These are phyloP conservation scores for Ehretia macrophylla DNA, from an alignment of 257 asterid genomes.

Conservation along the genomic window DNA sequence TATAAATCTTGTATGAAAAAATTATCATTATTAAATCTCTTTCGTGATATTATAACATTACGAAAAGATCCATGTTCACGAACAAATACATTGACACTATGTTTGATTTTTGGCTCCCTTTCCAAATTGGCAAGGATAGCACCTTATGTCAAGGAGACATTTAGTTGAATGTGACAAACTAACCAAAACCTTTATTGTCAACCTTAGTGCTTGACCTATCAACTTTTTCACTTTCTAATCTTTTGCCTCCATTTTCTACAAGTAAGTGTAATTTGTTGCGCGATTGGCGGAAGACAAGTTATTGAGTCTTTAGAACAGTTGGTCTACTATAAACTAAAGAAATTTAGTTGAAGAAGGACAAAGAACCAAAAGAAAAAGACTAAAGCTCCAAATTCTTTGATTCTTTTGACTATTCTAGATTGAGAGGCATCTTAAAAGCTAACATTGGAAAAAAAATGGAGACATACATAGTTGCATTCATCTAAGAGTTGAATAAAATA, in stretches of 20 bases:
- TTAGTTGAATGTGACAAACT: background rate
- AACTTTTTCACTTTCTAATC: conserved; percentile 20
- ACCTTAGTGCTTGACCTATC: conserved; percentile 40
- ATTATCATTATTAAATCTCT: too few relatives aligned
- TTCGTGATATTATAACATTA: too few relatives aligned
- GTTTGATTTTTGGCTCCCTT: too few relatives aligned
- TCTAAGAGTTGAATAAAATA: too few relatives aligned
- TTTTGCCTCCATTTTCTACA: conserved; percentile 13
- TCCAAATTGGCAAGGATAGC: too few relatives aligned
- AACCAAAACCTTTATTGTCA: background rate
- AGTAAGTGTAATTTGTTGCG: conserved; percentile 38
- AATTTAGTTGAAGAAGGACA: background rate
- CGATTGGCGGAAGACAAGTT: conserved; percentile 36
- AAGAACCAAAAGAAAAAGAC: background rate
- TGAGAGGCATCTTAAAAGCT: too few relatives aligned
- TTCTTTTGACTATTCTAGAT: conserved; percentile 3
- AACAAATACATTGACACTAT: too few relatives aligned
- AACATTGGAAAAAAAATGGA: too few relatives aligned
- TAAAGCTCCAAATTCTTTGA: background rate
- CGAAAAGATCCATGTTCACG: too few relatives aligned
- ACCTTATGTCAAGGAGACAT: background rate
- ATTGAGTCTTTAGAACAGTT: too few relatives aligned
- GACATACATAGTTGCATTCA: too few relatives aligned
- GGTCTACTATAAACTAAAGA: conserved; percentile 1
- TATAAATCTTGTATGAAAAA: too few relatives aligned